Percentiles rank a stretch among this genome's conserved stretches.
These are phyloP conservation scores for Cyclotella kingstonii DNA, from an alignment of 108 stramenopile genomes.

Conservation along the genomic window DNA sequence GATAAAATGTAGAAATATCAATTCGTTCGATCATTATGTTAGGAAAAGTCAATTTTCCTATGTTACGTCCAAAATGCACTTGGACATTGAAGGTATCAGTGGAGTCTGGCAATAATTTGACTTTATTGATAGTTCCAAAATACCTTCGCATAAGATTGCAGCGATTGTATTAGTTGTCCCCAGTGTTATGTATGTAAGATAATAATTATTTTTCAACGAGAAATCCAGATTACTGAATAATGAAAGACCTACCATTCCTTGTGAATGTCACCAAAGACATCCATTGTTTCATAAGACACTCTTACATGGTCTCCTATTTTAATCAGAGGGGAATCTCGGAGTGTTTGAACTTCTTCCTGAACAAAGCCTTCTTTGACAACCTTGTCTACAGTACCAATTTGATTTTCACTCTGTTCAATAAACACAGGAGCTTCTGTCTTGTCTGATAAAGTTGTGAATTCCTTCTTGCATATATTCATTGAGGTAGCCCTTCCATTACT, in stretches of 20 bases:
- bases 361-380: neutral
- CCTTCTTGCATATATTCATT: no score
- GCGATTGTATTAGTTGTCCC: no score
- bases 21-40: conserved; percentile 4
- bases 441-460: no score
- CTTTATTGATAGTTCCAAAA: conserved; percentile 5
- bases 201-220: neutral
- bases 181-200: neutral
- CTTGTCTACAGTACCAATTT: no score
- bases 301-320: conserved; percentile 6
- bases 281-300: neutral
- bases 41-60: conserved; percentile 11
- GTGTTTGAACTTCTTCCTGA: no score
- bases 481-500: no score
- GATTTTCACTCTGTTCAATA: no score
- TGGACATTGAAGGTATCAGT: neutral
- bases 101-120: neutral
- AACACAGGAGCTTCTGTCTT: no score
- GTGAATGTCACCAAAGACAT: conserved; percentile 1
- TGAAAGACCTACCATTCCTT: conserved; percentile 5
- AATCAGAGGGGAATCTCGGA: no score
- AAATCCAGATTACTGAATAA: neutral
- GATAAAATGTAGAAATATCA: conserved; percentile 8
- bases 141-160: no score
- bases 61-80: neutral